Conservation (phyloP, 2,329 filamentous ascomycete species). For the Raffaelea deltoideospora region DNA sequence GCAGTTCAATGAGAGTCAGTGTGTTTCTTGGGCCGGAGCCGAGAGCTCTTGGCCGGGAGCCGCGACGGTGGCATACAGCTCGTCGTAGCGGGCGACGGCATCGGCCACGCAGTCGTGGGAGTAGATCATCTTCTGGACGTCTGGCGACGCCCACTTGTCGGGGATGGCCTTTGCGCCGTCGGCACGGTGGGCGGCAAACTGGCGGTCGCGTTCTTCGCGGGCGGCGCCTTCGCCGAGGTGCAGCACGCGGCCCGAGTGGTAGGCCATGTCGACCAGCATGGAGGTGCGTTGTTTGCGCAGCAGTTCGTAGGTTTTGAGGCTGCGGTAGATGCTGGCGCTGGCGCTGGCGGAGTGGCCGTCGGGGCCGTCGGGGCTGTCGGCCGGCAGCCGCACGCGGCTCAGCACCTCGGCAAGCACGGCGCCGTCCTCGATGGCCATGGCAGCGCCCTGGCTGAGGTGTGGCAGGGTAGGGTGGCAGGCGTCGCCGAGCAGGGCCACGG, state of each 20-base stretch:
- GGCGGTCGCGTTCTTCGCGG: slow-evolving; percentile 41
- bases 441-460: slow-evolving; percentile 51
- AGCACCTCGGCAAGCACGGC: slow-evolving; percentile 42
- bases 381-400: slow-evolving; percentile 16
- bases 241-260: slow-evolving; percentile 34
- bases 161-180: slow-evolving; percentile 34
- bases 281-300: slow-evolving; percentile 40
- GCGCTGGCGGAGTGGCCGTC: too few species aligned
- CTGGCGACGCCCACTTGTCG: slow-evolving; percentile 57
- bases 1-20: too few species aligned
- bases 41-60: too few species aligned
- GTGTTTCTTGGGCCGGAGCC: too few species aligned
- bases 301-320: slow-evolving; percentile 38
- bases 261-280: slow-evolving; percentile 37
- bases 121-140: slow-evolving; percentile 53
- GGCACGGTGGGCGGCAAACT: slow-evolving; percentile 33
- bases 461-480: slow-evolving; percentile 54
- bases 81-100: slow-evolving; percentile 34
- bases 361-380: too few species aligned
- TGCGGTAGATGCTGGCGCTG: slow-evolving; percentile 27
- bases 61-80: slow-evolving; percentile 22
- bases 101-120: slow-evolving; percentile 44
- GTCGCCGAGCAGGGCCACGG: slow-evolving; percentile 44
- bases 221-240: slow-evolving; percentile 43
- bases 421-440: slow-evolving; percentile 54